Evolutionary conservation across 331 rosid species (phyloP).

Genomic region (Telfairia occidentalis): DNA sequence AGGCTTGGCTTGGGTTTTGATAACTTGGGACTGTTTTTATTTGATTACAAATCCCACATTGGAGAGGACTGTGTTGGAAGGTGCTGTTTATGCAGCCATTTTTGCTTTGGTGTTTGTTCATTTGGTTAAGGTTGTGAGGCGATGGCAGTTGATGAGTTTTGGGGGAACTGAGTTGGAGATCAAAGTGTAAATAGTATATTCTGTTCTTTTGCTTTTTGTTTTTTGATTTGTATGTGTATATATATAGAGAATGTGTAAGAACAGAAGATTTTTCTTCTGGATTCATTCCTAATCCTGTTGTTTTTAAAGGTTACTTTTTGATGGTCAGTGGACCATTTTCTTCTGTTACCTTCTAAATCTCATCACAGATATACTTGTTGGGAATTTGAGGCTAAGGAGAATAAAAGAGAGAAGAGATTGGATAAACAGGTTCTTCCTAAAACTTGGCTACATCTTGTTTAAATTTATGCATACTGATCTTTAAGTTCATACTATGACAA

Average conservation of each 20-base stretch:
- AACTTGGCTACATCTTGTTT: too few relatives aligned
- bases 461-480: too few relatives aligned
- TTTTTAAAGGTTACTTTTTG: too few relatives aligned
- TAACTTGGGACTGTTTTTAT: slow-evolving; percentile 43
- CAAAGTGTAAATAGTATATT: slow-evolving; percentile 10
- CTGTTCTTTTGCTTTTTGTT: background rate
- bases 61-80: slow-evolving; percentile 33
- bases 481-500: too few relatives aligned
- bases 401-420: too few relatives aligned
- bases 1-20: slow-evolving; percentile 41
- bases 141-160: slow-evolving; percentile 19
- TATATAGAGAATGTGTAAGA: slow-evolving; percentile 2
- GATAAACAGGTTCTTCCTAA: too few relatives aligned
- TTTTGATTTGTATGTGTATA: background rate
- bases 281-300: too few relatives aligned
- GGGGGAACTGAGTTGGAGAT: slow-evolving; percentile 18
- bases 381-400: too few relatives aligned
- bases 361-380: too few relatives aligned
- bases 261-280: too few relatives aligned
- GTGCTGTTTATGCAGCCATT: slow-evolving; percentile 52
- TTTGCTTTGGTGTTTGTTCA: slow-evolving; percentile 48
- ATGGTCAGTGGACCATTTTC: too few relatives aligned
- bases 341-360: too few relatives aligned
- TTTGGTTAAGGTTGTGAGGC: slow-evolving; percentile 29
- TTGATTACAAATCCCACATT: slow-evolving; percentile 35